Conservation (phyloP, 2,329 filamentous ascomycete species). For the Curvularia hawaiiensis region DNA sequence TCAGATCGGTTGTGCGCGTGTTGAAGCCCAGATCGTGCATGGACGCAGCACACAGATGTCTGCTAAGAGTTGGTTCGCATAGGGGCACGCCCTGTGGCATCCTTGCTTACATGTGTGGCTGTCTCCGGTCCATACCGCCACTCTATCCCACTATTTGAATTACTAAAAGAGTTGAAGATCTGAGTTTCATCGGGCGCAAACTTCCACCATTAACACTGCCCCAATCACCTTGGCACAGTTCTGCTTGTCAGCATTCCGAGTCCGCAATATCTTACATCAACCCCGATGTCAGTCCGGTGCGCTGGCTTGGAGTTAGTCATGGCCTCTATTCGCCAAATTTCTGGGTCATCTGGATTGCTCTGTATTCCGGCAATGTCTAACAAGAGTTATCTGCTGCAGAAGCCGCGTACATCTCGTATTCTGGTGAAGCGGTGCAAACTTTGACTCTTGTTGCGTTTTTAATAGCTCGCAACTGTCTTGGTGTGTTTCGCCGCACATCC, state of each 20-base stretch:
- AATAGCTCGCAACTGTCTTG: not conserved
- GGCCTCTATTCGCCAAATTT: not conserved
- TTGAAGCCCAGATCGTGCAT: not conserved
- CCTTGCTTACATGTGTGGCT: not conserved
- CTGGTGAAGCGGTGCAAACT: not conserved
- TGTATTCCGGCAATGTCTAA: not conserved
- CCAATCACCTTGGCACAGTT: not conserved
- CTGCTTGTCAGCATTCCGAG: no score
- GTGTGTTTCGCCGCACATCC: not conserved
- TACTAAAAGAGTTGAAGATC: not conserved
- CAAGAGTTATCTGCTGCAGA: not conserved
- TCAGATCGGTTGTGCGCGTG: not conserved
- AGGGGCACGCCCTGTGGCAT: not conserved
- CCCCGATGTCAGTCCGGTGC: not conserved
- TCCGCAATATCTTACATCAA: not conserved
- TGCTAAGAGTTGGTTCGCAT: not conserved
- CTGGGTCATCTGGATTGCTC: not conserved
- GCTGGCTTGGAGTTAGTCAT: not conserved
- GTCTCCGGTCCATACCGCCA: not conserved
- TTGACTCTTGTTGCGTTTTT: not conserved
- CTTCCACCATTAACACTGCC: not conserved
- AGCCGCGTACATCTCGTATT: not conserved
- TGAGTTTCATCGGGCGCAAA: not conserved
- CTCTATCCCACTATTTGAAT: not conserved
- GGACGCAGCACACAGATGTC: not conserved